Evolutionary conservation across 129 eudicot genomes (phyloP).

Genomic region (Heracleum sosnowskyi): DNA sequence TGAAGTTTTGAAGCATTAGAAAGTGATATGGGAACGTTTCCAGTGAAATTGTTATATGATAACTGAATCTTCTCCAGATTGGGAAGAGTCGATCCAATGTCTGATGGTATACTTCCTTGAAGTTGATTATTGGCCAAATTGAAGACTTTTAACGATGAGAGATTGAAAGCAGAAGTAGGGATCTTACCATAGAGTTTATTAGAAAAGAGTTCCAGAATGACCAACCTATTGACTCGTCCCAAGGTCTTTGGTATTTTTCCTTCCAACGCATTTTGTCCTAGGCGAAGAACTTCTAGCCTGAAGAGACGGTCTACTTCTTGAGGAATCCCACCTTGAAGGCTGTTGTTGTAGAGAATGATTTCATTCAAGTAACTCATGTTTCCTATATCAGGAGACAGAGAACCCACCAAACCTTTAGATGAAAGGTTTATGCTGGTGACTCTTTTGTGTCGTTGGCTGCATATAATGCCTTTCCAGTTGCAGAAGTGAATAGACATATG

Average conservation of each 20-base stretch:
- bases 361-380: neutral
- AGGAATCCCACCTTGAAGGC: neutral
- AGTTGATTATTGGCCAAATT: conserved; percentile 11
- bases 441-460: conserved; percentile 5
- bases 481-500: conserved; percentile 6
- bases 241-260: neutral
- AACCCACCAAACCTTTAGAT: conserved; percentile 7
- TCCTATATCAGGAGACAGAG: conserved; percentile 8
- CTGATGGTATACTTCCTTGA: conserved; percentile 15
- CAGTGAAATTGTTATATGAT: conserved; percentile 6
- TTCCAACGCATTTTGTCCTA: neutral
- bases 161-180: neutral
- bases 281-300: conserved; percentile 14
- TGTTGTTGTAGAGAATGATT: neutral
- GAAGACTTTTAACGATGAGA: no score
- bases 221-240: neutral
- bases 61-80: neutral
- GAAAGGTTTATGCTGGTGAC: conserved; percentile 4
- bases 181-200: neutral
- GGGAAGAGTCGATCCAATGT: neutral
- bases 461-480: conserved; percentile 9
- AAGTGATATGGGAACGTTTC: conserved; percentile 17
- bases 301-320: neutral
- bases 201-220: neutral
- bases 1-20: conserved; percentile 29